Evolutionary conservation across 208 protist species (phyloP), one percentile per base, ranked within the genome.

Genomic region (Wallacemonas sp.): DNA sequence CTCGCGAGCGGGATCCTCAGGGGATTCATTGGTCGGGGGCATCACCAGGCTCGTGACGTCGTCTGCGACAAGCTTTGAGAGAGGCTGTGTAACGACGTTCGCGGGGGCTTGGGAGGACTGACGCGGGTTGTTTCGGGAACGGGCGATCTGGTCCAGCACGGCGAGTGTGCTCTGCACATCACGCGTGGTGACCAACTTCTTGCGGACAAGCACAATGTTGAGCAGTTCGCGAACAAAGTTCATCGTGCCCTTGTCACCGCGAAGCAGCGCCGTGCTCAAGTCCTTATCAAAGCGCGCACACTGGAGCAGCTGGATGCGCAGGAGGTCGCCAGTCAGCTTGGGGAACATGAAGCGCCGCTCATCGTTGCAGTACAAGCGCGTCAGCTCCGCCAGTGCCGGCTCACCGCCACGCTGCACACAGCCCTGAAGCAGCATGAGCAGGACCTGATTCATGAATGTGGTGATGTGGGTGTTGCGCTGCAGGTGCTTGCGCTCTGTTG

Each of bases 231-330:
- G 83, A 3, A 87, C 86, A 65, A 94, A 97, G 22, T 88, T 83
- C 38, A 94, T 64, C 44, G 42, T 64, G 36, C 70, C 71, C 8
- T 52, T 29, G 24, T 58, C 48, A 13, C 61, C 45, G 0, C 52
- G 61, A 26, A 71, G 64, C 13, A 97, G 48, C 27, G 71, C 71
- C 69, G 88, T 79, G 10, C 92, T 87, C 26, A 99, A 79, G 24
- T 85, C 86, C 6, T 87, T 77, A 65, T 98, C 93, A 22, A 98
- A 83, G 38, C 85, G 83, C 21, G 75, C 64, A 33, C 89, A 76
- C 50, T 93, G 82, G n/a, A 99, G 44, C 3, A 99, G 72, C 34
- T 85, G 81, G 39, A 94, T 83, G 63, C 89, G 88, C 27, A 98
- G 81, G 26, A 98, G 66, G 53, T 92, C 81, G 1, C 68, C 58